phyloP scores from a whole-genome alignment of 2,329 filamentous ascomycete species.

The Cladosporium sp. region DNA sequence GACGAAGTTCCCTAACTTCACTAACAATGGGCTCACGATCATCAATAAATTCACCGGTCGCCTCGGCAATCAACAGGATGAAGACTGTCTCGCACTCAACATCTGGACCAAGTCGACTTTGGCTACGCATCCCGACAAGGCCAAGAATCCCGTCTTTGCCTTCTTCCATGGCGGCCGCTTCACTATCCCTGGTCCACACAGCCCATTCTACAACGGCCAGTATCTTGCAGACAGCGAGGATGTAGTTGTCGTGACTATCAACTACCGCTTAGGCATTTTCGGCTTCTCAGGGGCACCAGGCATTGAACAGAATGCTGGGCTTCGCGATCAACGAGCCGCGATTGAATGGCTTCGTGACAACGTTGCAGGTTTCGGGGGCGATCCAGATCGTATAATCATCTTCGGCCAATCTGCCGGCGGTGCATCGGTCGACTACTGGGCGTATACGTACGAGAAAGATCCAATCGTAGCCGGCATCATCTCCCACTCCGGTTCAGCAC shows the following conservation, averaged over 20 bases:
- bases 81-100: constrained; percentile 41
- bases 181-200: constrained; percentile 38
- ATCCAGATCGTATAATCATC: constrained; percentile 28
- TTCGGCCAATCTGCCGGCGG: constrained; percentile 34
- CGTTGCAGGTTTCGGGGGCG: constrained; percentile 54
- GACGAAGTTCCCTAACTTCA: constrained; percentile 30
- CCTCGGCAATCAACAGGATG: constrained; percentile 24
- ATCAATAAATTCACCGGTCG: constrained; percentile 26
- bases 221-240: constrained; percentile 40
- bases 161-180: constrained; percentile 47
- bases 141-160: constrained; percentile 38
- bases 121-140: constrained; percentile 18
- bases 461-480: constrained; percentile 43
- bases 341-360: constrained; percentile 56
- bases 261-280: constrained; percentile 46
- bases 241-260: constrained; percentile 45
- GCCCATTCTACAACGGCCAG: constrained; percentile 41
- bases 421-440: constrained; percentile 33
- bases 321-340: constrained; percentile 56
- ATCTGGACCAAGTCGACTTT: constrained; percentile 37
- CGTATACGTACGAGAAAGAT: constrained; percentile 37
- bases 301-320: constrained; percentile 48
- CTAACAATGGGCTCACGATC: constrained; percentile 26
- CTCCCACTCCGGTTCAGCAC: constrained; percentile 40
- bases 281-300: constrained; percentile 42